Conservation (phyloP, 225 moss, liverwort and hornwort species). For the Pleurozium schreberi region DNA sequence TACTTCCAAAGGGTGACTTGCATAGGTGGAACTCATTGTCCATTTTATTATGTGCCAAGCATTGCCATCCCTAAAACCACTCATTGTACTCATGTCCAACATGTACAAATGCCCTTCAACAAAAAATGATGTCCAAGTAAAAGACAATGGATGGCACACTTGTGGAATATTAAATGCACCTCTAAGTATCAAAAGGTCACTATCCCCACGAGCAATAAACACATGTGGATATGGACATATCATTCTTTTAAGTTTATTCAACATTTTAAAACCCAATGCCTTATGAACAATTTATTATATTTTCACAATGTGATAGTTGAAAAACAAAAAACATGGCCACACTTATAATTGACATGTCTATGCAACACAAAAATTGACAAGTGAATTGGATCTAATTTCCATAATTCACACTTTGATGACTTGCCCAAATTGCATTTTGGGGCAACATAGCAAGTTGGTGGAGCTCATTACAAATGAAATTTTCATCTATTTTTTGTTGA, state of each 20-base stretch:
- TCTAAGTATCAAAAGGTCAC: background rate
- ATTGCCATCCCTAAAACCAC: background rate
- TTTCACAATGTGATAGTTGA: accelerated
- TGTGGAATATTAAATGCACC: background rate
- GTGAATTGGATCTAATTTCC: background rate
- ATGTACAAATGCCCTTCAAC: background rate
- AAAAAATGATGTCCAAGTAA: background rate
- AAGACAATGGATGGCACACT: background rate
- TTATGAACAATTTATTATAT: background rate
- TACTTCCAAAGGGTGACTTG: background rate
- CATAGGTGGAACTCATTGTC: background rate
- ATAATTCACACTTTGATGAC: accelerated
- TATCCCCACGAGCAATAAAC: accelerated
- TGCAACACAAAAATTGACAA: background rate
- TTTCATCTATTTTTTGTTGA: too few species aligned
- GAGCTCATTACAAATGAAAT: too few species aligned
- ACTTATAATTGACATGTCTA: background rate
- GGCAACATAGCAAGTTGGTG: too few species aligned
- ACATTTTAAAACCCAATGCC: background rate
- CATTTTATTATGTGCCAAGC: accelerated
- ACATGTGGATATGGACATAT: background rate
- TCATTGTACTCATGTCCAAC: too few species aligned
- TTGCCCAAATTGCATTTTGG: too few species aligned
- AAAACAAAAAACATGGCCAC: background rate
- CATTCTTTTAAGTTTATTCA: accelerated